These are phyloP conservation scores for Cyclospora cayetanensis DNA, from an alignment of 169 alveolate genomes.

Conservation along the genomic window DNA sequence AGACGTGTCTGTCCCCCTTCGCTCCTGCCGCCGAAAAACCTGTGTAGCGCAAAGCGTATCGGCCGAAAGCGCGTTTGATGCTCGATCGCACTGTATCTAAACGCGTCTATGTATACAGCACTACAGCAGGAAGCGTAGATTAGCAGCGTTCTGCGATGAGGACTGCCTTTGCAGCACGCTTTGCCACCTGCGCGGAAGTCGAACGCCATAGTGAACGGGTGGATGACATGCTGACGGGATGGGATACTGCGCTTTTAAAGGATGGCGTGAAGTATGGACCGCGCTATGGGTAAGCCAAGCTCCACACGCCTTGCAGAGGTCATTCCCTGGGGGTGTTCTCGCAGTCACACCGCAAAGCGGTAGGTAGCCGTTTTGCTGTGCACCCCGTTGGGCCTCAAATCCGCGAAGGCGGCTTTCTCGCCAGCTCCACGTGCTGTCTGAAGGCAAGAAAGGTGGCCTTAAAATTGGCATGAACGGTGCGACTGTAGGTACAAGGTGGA, in stretches of 20 bases:
- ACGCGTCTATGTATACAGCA: neutral
- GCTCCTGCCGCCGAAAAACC: no score
- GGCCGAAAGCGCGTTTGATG: no score
- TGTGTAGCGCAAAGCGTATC: no score
- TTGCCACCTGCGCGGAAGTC: slow-evolving; percentile 77
- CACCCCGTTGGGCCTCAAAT: neutral
- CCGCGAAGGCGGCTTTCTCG: neutral
- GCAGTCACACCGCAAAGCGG: neutral
- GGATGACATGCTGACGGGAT: slow-evolving; percentile 73
- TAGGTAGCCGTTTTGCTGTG: neutral
- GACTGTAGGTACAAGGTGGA: slow-evolving; percentile 66
- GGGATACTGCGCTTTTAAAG: slow-evolving; percentile 73
- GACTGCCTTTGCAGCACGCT: slow-evolving; percentile 65
- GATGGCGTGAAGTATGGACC: slow-evolving; percentile 80
- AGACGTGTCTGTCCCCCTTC: no score
- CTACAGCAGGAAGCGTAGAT: neutral
- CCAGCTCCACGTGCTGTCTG: neutral
- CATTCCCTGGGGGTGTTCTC: neutral
- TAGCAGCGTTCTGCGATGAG: no score
- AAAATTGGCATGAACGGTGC: neutral
- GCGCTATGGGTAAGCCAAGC: slow-evolving; percentile 63
- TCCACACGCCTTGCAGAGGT: neutral
- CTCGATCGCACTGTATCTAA: no score
- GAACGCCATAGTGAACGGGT: slow-evolving; percentile 67
- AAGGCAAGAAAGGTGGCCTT: neutral